These are phyloP conservation scores for Cucurbitaria berberidis DNA, from an alignment of 2,329 filamentous ascomycete genomes.

Conservation along the genomic window DNA sequence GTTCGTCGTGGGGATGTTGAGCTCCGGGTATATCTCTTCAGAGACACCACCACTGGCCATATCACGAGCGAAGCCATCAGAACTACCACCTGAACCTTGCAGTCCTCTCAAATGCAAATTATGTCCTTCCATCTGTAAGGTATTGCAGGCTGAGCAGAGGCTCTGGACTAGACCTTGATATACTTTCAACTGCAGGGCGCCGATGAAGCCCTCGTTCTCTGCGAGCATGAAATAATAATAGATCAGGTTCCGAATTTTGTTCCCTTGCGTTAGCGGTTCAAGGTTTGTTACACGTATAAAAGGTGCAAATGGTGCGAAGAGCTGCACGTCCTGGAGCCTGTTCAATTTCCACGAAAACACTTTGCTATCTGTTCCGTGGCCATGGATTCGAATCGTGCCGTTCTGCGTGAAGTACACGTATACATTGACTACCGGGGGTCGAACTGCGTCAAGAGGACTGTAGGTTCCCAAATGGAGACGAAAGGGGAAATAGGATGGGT, in stretches of 20 bases:
- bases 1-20: background rate
- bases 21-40: background rate
- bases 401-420: background rate
- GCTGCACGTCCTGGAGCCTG: background rate
- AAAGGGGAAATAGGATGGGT: background rate
- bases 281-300: background rate
- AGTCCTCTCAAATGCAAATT: background rate
- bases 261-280: background rate
- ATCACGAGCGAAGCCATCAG: background rate
- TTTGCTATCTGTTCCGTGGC: background rate
- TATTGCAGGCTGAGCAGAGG: constrained; percentile 3
- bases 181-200: background rate
- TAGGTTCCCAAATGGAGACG: background rate
- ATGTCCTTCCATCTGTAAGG: background rate
- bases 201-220: constrained; percentile 14
- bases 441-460: background rate
- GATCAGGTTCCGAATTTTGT: constrained; percentile 11
- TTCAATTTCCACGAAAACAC: background rate
- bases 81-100: background rate
- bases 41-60: too few relatives aligned
- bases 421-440: background rate
- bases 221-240: constrained; percentile 20
- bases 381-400: background rate
- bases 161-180: constrained; percentile 1
- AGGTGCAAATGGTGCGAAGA: constrained; percentile 1